Evolutionary conservation across 768 basidiomycete species (phyloP).

Genomic region (Boletus subparvulus): DNA sequence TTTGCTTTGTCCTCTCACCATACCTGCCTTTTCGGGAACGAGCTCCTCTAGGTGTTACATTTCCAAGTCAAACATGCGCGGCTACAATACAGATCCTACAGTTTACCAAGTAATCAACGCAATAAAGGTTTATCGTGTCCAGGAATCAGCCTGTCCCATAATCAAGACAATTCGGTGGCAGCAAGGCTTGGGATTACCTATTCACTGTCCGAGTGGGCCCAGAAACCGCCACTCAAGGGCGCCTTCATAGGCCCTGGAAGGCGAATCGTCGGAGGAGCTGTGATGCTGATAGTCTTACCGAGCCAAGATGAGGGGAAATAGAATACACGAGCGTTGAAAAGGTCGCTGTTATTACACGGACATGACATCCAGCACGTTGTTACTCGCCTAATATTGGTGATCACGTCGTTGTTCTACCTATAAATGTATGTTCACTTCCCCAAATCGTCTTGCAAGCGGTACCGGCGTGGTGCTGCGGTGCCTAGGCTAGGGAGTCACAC

Average conservation of each 20-base stretch:
- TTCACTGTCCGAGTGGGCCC: neutral
- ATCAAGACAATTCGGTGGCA: neutral
- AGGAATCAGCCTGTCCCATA: neutral
- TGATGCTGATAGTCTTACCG: neutral
- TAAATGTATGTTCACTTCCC: conserved; percentile 19
- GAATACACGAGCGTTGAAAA: conserved; percentile 3
- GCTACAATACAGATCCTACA: neutral
- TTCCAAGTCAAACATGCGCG: too few relatives aligned
- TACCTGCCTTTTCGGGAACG: conserved; percentile 26
- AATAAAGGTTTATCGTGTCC: neutral
- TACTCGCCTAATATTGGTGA: conserved; percentile 3
- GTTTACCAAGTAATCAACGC: neutral
- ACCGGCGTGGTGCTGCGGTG: conserved; percentile 18
- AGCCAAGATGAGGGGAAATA: conserved; percentile 1
- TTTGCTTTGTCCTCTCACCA: conserved; percentile 1
- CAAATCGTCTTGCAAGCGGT: conserved; percentile 19
- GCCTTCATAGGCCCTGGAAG: neutral
- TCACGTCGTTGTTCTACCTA: conserved; percentile 9
- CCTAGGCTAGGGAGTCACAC: neutral
- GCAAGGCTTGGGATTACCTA: neutral
- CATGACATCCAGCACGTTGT: conserved; percentile 25
- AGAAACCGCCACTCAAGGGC: neutral
- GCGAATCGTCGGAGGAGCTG: conserved; percentile 15
- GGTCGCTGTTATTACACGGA: conserved; percentile 23
- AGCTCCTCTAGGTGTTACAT: neutral